Percentiles rank a stretch among this genome's conserved stretches.
These are phyloP conservation scores for Termitomyces sp. DNA, from an alignment of 768 basidiomycete genomes.

Conservation along the genomic window DNA sequence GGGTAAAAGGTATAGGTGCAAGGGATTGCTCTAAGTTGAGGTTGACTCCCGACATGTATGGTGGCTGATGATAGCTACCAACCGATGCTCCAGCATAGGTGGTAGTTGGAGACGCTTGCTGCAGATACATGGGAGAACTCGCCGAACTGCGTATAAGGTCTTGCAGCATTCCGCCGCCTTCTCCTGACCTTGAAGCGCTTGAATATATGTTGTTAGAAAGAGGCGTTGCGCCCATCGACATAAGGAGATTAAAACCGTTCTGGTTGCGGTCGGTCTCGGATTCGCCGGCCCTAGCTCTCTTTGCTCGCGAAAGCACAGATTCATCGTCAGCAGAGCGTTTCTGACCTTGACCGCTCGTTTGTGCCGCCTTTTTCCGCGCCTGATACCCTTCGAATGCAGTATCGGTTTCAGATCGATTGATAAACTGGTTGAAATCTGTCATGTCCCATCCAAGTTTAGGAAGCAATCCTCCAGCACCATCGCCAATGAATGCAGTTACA, in stretches of 20 bases:
- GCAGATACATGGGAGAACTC: slow-evolving; percentile 60
- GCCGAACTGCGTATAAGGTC: slow-evolving; percentile 51
- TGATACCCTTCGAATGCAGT: slow-evolving; percentile 91
- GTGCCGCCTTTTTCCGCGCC: slow-evolving; percentile 48
- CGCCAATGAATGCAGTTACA: slow-evolving; percentile 79
- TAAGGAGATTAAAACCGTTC: slow-evolving; percentile 51
- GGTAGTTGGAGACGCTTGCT: slow-evolving; percentile 33
- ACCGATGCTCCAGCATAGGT: slow-evolving; percentile 34
- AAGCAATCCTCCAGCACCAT: slow-evolving; percentile 74
- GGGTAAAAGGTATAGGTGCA: slow-evolving; percentile 43
- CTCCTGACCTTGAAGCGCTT: slow-evolving; percentile 33
- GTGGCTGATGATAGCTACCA: slow-evolving; percentile 36
- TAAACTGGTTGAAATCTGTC: slow-evolving; percentile 71
- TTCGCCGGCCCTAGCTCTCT: slow-evolving; percentile 46
- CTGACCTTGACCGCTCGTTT: slow-evolving; percentile 24
- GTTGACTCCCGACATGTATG: slow-evolving; percentile 54
- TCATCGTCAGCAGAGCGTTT: slow-evolving; percentile 58
- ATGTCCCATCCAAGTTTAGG: slow-evolving; percentile 76
- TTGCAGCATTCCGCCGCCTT: slow-evolving; percentile 44
- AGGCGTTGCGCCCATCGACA: slow-evolving; percentile 41
- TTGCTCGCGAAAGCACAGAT: slow-evolving; percentile 29
- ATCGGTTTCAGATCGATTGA: slow-evolving; percentile 87
- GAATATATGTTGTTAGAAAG: slow-evolving; percentile 40
- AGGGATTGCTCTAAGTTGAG: slow-evolving; percentile 52
- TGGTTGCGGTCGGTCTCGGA: slow-evolving; percentile 30